phyloP scores from a whole-genome alignment of 2,329 filamentous ascomycete species.

The Ciborinia camelliae region DNA sequence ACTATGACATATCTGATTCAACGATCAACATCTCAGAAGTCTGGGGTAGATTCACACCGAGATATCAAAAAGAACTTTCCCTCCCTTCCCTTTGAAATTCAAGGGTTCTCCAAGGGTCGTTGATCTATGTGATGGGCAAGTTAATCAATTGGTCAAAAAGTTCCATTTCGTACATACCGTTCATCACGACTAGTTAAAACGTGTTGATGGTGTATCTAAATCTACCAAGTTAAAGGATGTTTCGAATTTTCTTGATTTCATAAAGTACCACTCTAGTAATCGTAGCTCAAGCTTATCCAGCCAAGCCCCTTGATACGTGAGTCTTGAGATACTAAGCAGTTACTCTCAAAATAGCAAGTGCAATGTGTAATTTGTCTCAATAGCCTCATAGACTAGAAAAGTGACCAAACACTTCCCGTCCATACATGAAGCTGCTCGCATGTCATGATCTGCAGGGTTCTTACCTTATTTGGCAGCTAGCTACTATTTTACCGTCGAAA shows the following conservation, averaged over 20 bases:
- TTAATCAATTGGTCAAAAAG: too few relatives aligned
- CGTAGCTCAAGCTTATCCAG: neutral
- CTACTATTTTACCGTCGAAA: neutral
- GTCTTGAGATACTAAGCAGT: neutral
- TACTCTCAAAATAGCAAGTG: neutral
- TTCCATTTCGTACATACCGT: neutral
- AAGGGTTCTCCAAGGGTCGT: neutral
- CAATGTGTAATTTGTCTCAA: neutral
- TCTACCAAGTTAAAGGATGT: too few relatives aligned
- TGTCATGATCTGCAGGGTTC: conserved; percentile 12
- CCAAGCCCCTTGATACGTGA: neutral
- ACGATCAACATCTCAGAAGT: conserved; percentile 7
- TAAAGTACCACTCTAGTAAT: neutral
- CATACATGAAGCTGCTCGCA: neutral
- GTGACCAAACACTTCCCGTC: neutral
- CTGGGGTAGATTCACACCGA: too few relatives aligned
- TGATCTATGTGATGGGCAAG: too few relatives aligned
- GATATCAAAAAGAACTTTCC: too few relatives aligned
- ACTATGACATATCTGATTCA: neutral
- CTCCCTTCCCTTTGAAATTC: neutral
- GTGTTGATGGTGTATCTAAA: neutral
- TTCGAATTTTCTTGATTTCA: neutral
- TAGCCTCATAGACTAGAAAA: neutral
- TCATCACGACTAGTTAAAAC: neutral
- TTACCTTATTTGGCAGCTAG: neutral